A percentile compares a stretch with the other conserved stretches of the same genome.
Conservation (phyloP, 805 yeast species). For the Ascoidea rubescens region DNA sequence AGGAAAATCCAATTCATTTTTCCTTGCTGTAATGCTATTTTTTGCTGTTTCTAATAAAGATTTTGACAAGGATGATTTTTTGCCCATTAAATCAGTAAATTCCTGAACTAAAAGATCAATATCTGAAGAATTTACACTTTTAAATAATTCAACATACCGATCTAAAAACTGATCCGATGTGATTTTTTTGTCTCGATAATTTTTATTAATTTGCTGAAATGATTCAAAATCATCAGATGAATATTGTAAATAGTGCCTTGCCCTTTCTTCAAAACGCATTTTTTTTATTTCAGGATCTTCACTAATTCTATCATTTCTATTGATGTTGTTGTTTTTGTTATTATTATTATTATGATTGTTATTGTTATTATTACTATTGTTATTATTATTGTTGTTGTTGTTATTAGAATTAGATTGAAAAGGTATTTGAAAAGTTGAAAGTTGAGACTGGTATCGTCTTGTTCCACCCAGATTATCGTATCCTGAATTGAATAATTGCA, state of each 20-base stretch:
- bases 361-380: conserved; percentile 9
- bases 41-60: conserved; percentile 20
- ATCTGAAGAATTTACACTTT: conserved; percentile 27
- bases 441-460: conserved; percentile 39
- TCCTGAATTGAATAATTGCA: conserved; percentile 13
- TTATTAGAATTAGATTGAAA: conserved; percentile 17
- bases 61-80: conserved; percentile 27
- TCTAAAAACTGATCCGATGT: conserved; percentile 32
- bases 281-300: conserved; percentile 32
- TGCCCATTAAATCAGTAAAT: conserved; percentile 40
- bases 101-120: conserved; percentile 44
- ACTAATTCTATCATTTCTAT: conserved; percentile 14
- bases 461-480: conserved; percentile 15
- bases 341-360: conserved; percentile 7
- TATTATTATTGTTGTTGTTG: conserved; percentile 9
- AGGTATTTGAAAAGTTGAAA: conserved; percentile 38
- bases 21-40: conserved; percentile 9
- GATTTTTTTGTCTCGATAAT: conserved; percentile 29
- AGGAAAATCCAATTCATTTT: conserved; percentile 32
- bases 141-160: conserved; percentile 36
- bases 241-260: conserved; percentile 61
- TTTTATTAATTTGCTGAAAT: conserved; percentile 35
- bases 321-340: conserved; percentile 1
- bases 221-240: conserved; percentile 28
- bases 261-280: conserved; percentile 68